Evolutionary conservation across 148 eudicot species (phyloP).

Genomic region (Camellia granthamiana): DNA sequence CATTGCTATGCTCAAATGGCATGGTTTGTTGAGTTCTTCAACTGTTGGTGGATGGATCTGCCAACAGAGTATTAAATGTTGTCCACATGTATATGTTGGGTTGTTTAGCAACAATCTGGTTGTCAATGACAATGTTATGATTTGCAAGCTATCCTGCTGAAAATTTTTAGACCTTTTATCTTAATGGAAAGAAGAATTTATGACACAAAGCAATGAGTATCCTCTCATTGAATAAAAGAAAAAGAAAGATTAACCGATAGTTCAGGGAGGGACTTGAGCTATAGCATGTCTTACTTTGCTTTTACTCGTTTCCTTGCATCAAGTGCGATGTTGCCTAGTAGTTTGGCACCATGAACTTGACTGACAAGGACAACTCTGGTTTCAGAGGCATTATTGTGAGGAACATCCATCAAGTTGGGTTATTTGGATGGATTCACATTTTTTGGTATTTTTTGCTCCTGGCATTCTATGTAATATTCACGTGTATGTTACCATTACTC

Average conservation of each 20-base stretch:
- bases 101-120: background rate
- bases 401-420: background rate
- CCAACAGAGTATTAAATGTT: background rate
- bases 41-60: background rate
- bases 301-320: background rate
- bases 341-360: background rate
- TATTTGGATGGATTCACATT: background rate
- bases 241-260: background rate
- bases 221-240: background rate
- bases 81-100: background rate
- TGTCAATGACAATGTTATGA: no score
- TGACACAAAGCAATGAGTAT: background rate
- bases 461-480: background rate
- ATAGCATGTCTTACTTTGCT: background rate
- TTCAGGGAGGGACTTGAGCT: background rate
- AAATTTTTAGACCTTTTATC: background rate
- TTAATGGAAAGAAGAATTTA: background rate
- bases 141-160: no score
- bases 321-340: background rate
- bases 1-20: background rate
- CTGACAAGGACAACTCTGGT: background rate
- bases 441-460: background rate
- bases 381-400: background rate
- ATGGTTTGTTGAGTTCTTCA: background rate
- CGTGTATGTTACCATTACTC: background rate